Percentiles rank a stretch among this genome's conserved stretches.
Conservation (phyloP, 495 filamentous ascomycete species). For the Hypomontagnella monticulosa region DNA sequence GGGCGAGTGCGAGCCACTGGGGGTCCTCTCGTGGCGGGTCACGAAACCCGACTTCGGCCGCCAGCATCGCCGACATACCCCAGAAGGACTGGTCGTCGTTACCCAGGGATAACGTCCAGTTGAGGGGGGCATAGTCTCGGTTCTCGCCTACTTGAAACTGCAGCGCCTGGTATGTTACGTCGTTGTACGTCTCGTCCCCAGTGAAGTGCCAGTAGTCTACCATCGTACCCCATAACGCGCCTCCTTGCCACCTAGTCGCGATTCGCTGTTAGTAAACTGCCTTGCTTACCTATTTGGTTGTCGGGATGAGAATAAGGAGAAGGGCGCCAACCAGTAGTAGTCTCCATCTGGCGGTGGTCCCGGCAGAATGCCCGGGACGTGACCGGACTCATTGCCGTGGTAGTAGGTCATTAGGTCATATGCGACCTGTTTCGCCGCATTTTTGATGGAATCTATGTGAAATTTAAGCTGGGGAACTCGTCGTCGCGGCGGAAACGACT, state of each 20-base stretch:
- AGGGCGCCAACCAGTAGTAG: slow-evolving; percentile 57
- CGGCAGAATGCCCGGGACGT: slow-evolving; percentile 71
- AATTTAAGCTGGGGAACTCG: neutral
- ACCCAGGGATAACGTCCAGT: slow-evolving; percentile 79
- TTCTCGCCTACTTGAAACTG: slow-evolving; percentile 72
- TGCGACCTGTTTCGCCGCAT: slow-evolving; percentile 66
- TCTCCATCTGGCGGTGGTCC: slow-evolving; percentile 60
- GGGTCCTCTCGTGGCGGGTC: slow-evolving; percentile 65
- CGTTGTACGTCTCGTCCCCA: slow-evolving; percentile 75
- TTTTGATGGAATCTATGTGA: slow-evolving; percentile 61
- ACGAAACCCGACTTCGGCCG: slow-evolving; percentile 76
- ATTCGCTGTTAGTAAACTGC: slow-evolving; percentile 47
- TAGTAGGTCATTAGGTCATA: slow-evolving; percentile 73
- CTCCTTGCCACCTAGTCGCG: slow-evolving; percentile 68
- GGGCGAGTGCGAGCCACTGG: slow-evolving; percentile 78
- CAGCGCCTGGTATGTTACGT: slow-evolving; percentile 68
- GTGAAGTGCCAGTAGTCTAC: slow-evolving; percentile 85
- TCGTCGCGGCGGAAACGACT: neutral
- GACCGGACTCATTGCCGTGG: slow-evolving; percentile 66
- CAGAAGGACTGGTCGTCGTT: slow-evolving; percentile 88
- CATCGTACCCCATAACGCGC: slow-evolving; percentile 76
- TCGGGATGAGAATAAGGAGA: slow-evolving; percentile 10
- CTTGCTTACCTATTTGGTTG: neutral
- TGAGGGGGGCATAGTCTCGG: slow-evolving; percentile 73
- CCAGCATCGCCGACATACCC: slow-evolving; percentile 78